phyloP scores from a whole-genome alignment of 2,329 filamentous ascomycete genomes.

The Tolypocladium endophyticum region DNA sequence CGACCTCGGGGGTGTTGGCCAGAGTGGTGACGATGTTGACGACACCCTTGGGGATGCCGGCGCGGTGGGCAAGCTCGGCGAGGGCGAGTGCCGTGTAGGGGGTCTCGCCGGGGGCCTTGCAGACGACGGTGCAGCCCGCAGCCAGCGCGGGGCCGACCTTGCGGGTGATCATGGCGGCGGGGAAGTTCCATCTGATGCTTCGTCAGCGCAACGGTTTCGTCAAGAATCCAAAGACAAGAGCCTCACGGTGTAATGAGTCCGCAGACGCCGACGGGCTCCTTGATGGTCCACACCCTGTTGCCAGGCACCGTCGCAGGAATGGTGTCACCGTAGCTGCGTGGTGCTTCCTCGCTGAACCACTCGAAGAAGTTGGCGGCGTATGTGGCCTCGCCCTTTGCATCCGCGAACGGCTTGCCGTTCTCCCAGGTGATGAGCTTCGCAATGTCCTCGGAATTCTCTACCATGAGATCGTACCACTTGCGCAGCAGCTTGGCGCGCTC shows the following conservation, averaged over 20 bases:
- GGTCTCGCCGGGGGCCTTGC: slow-evolving; percentile 85
- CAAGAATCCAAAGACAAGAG: not conserved
- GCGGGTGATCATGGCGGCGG: slow-evolving; percentile 63
- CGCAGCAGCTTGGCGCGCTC: slow-evolving; percentile 64
- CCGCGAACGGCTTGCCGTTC: slow-evolving; percentile 75
- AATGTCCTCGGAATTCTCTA: slow-evolving; percentile 69
- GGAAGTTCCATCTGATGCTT: slow-evolving; percentile 68
- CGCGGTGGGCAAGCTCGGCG: slow-evolving; percentile 74
- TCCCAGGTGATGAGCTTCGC: slow-evolving; percentile 80
- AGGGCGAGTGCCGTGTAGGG: slow-evolving; percentile 84
- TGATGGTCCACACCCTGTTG: slow-evolving; percentile 68
- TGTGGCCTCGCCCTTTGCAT: slow-evolving; percentile 60
- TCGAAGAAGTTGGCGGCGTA: slow-evolving; percentile 70
- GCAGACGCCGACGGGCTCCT: slow-evolving; percentile 76
- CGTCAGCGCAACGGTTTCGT: not conserved
- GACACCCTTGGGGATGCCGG: slow-evolving; percentile 82
- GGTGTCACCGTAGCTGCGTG: slow-evolving; percentile 61
- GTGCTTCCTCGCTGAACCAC: slow-evolving; percentile 75
- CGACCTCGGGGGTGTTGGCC: slow-evolving; percentile 70
- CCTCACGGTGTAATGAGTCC: slow-evolving; percentile 65
- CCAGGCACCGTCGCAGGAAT: slow-evolving; percentile 60
- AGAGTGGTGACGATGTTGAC: slow-evolving; percentile 79
- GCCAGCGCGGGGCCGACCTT: slow-evolving; percentile 69
- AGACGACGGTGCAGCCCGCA: slow-evolving; percentile 90
- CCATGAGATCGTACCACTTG: slow-evolving; percentile 72